Evolutionary conservation across 2,329 filamentous ascomycete genomes (phyloP).

Genomic region (Ceratocystis huliohia): DNA sequence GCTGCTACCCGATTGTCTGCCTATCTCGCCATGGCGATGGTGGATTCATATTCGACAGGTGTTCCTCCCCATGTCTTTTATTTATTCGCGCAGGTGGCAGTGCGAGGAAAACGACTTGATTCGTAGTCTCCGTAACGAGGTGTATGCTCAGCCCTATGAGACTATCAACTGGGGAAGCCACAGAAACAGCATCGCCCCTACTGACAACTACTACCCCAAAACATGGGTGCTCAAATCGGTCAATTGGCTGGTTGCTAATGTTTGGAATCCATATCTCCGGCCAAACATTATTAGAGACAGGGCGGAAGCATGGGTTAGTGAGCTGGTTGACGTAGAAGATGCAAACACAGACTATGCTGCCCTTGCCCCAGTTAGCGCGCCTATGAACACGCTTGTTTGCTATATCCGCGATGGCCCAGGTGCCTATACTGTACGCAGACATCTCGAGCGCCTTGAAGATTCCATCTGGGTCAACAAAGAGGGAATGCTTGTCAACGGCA

Average conservation of each 20-base stretch:
- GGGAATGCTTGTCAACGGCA: slow-evolving; percentile 89
- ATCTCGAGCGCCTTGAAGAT: slow-evolving; percentile 71
- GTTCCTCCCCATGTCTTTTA: slow-evolving; percentile 81
- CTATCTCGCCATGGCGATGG: slow-evolving; percentile 84
- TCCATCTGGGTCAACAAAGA: slow-evolving; percentile 85
- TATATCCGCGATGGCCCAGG: slow-evolving; percentile 75
- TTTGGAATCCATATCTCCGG: slow-evolving; percentile 72
- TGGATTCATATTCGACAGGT: slow-evolving; percentile 98
- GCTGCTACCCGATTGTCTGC: slow-evolving; percentile 83
- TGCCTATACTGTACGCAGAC: slow-evolving; percentile 56
- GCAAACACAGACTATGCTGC: slow-evolving; percentile 80
- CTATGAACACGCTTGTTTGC: slow-evolving; percentile 80
- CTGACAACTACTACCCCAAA: slow-evolving; percentile 90
- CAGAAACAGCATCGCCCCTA: slow-evolving; percentile 66
- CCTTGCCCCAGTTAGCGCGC: slow-evolving; percentile 76
- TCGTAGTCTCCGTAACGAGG: slow-evolving; percentile 59
- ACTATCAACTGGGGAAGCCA: slow-evolving; percentile 64
- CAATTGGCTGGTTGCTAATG: slow-evolving; percentile 65
- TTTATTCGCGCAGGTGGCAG: slow-evolving; percentile 73
- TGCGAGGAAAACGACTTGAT: slow-evolving; percentile 65
- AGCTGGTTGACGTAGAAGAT: slow-evolving; percentile 81
- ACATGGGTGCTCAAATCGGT: slow-evolving; percentile 64
- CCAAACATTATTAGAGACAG: slow-evolving; percentile 49
- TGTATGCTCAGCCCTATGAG: slow-evolving; percentile 68
- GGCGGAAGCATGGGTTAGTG: slow-evolving; percentile 70